A percentile compares a stretch with the other conserved stretches of the same genome.
Conservation (phyloP, 1,139 yeast species). For the Lodderomyces parapsilosis region DNA sequence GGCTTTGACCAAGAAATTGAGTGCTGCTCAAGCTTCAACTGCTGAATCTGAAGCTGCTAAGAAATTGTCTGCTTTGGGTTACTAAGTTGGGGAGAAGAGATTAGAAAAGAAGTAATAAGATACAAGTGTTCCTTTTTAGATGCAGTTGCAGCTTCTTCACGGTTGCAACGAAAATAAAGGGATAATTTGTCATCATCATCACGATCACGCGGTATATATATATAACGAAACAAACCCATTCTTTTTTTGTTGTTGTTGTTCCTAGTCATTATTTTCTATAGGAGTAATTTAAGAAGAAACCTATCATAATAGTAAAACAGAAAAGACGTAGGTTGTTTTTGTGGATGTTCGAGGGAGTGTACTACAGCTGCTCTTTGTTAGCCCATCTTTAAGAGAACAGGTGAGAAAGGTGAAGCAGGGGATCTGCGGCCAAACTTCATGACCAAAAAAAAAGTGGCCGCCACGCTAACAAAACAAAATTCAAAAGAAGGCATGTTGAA, state of each 20-base stretch:
- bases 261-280: slow-evolving; percentile 1
- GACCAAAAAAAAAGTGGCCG: too few species aligned
- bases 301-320: not conserved
- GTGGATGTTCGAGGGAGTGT: too few species aligned
- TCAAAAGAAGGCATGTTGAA: too few species aligned
- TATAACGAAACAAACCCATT: not conserved
- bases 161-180: not conserved
- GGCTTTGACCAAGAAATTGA: slow-evolving; percentile 90
- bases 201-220: slow-evolving; percentile 1
- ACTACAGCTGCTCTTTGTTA: too few species aligned
- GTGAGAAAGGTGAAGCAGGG: too few species aligned
- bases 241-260: not conserved
- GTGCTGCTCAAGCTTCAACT: slow-evolving; percentile 79
- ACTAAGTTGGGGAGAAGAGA: slow-evolving; percentile 40
- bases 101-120: not conserved
- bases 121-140: not conserved
- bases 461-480: too few species aligned
- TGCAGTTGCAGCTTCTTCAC: not conserved
- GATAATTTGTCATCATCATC: not conserved
- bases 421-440: too few species aligned
- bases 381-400: too few species aligned
- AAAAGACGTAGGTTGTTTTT: not conserved
- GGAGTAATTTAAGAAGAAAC: not conserved
- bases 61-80: slow-evolving; percentile 79
- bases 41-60: slow-evolving; percentile 73